Conservation (phyloP, 169 alveolate species). For the Condylostoma magnum region DNA sequence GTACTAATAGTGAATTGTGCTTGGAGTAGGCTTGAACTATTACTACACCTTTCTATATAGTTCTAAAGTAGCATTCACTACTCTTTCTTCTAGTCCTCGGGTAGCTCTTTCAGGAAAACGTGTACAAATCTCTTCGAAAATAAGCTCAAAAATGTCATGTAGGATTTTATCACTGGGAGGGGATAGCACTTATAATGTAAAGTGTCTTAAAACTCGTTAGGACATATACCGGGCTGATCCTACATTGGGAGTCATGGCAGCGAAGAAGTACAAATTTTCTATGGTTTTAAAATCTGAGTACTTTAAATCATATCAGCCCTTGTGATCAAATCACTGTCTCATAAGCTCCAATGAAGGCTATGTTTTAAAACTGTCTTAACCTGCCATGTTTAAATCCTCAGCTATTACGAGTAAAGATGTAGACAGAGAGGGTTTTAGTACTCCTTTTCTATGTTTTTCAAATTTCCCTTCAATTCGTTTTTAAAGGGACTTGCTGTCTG, state of each 20-base stretch:
- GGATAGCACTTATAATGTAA: conserved; percentile 80
- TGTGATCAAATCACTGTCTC: conserved; percentile 92
- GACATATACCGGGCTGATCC: conserved; percentile 89
- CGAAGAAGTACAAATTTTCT: conserved; percentile 81
- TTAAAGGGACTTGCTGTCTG: conserved; percentile 41
- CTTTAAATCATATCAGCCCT: conserved; percentile 88
- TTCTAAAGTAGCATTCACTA: conserved; percentile 76
- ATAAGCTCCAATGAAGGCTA: conserved; percentile 94
- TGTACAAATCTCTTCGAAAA: conserved; percentile 66
- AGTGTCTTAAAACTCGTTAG: conserved; percentile 88
- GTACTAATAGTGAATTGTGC: conserved; percentile 81
- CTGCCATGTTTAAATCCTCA: conserved; percentile 95
- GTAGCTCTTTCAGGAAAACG: conserved; percentile 65
- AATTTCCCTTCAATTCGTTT: conserved; percentile 50
- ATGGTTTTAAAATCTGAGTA: conserved; percentile 81
- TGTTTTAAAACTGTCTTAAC: conserved; percentile 89
- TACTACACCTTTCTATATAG: conserved; percentile 59
- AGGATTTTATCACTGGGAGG: conserved; percentile 79
- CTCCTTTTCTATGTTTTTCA: conserved; percentile 62
- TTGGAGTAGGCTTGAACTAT: conserved; percentile 83
- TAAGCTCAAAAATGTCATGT: conserved; percentile 77
- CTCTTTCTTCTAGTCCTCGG: conserved; percentile 51
- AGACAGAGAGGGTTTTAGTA: conserved; percentile 51
- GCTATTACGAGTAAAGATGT: conserved; percentile 85
- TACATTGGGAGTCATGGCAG: conserved; percentile 94